Conservation (phyloP, 495 filamentous ascomycete species). For the Penicillium paxilli region DNA sequence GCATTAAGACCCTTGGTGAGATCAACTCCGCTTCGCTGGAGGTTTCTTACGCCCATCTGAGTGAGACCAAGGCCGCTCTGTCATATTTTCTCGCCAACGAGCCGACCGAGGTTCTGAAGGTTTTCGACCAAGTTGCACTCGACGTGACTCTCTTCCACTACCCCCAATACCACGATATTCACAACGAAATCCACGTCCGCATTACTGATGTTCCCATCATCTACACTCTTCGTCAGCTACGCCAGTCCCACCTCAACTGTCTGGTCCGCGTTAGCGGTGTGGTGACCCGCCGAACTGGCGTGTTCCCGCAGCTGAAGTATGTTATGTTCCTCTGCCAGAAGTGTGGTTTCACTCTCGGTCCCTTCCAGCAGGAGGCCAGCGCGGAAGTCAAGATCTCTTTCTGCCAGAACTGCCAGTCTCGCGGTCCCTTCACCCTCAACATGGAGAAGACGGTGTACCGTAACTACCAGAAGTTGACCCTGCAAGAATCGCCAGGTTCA, state of each 20-base stretch:
- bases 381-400: slow-evolving; percentile 94
- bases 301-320: slow-evolving; percentile 98
- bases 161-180: slow-evolving; percentile 95
- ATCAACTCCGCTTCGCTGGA: slow-evolving; percentile 95
- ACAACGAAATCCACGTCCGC: slow-evolving; percentile 96
- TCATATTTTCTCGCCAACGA: slow-evolving; percentile 97
- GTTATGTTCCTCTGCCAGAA: slow-evolving; percentile 96
- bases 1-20: slow-evolving; percentile 91
- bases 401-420: slow-evolving; percentile 96
- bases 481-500: slow-evolving; percentile 96
- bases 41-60: slow-evolving; percentile 91
- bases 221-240: slow-evolving; percentile 95
- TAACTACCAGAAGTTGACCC: slow-evolving; percentile 96
- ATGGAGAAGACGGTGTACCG: slow-evolving; percentile 99
- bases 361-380: slow-evolving; percentile 96
- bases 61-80: slow-evolving; percentile 88
- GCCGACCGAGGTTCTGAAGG: slow-evolving; percentile 87
- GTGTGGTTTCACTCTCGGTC: slow-evolving; percentile 87
- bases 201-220: slow-evolving; percentile 92
- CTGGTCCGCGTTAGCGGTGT: slow-evolving; percentile 93
- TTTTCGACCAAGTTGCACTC: slow-evolving; percentile 96
- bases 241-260: slow-evolving; percentile 96
- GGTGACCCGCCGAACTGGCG: slow-evolving; percentile 92
- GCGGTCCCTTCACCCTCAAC: slow-evolving; percentile 93
- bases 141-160: slow-evolving; percentile 94